A percentile compares a stretch with the other conserved stretches of the same genome.
These are phyloP conservation scores for Scheffersomyces quercinus DNA, from an alignment of 1,139 yeast species.

Conservation along the genomic window DNA sequence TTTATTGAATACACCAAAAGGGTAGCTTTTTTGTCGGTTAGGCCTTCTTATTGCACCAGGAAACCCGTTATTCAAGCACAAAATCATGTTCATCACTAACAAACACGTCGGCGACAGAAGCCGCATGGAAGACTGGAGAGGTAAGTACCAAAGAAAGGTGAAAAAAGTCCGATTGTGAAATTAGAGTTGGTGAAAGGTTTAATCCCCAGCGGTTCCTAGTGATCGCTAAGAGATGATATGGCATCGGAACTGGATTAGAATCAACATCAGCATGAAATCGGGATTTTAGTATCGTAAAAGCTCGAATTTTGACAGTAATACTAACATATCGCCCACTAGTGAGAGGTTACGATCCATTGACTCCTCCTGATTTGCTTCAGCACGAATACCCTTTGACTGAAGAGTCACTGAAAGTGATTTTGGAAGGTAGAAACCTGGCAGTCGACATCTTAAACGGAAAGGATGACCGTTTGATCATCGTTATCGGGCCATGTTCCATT, in stretches of 20 bases:
- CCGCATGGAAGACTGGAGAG: slow-evolving; percentile 90
- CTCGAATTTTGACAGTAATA: slow-evolving; percentile 1
- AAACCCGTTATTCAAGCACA: neutral
- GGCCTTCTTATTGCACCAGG: neutral
- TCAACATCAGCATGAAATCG: neutral
- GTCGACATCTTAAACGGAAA: slow-evolving; percentile 68
- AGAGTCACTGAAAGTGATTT: slow-evolving; percentile 58
- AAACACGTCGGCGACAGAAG: slow-evolving; percentile 79
- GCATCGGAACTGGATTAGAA: too few relatives aligned
- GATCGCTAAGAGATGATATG: neutral
- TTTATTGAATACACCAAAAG: neutral
- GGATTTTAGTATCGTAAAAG: neutral
- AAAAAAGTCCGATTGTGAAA: neutral
- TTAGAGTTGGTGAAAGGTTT: too few relatives aligned
- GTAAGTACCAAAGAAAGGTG: slow-evolving; percentile 34
- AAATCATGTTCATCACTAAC: slow-evolving; percentile 76
- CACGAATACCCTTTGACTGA: slow-evolving; percentile 78
- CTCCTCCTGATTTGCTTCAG: slow-evolving; percentile 92
- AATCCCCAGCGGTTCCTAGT: neutral
- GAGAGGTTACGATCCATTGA: slow-evolving; percentile 86
- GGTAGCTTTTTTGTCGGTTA: neutral
- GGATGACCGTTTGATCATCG: slow-evolving; percentile 78
- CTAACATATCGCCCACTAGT: slow-evolving; percentile 10
- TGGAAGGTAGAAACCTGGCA: slow-evolving; percentile 76
- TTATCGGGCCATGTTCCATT: slow-evolving; percentile 95